Evolutionary conservation across 1,284 basidiomycete species (phyloP).

Genomic region (Afroboletus lepidellus): DNA sequence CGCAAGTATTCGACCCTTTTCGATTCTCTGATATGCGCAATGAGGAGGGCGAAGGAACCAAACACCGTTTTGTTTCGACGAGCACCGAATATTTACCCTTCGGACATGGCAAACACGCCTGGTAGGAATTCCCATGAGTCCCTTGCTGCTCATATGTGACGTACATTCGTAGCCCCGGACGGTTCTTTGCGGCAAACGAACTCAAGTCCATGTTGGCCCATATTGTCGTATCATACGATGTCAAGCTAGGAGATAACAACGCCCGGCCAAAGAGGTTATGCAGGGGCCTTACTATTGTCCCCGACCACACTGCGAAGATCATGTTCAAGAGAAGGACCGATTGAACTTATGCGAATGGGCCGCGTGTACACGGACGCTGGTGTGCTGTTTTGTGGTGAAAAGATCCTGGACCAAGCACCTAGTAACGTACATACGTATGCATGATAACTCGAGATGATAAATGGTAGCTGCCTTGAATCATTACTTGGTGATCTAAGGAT

Average conservation of each 20-base stretch:
- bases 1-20: constrained; percentile 34
- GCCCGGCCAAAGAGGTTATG: constrained; percentile 21
- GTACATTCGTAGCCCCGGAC: constrained; percentile 9
- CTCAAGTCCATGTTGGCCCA: constrained; percentile 34
- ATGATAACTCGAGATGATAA: too few species aligned
- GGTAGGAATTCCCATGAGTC: too few species aligned
- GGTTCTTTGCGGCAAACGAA: constrained; percentile 18
- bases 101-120: constrained; percentile 1
- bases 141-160: too few species aligned
- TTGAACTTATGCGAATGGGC: too few species aligned
- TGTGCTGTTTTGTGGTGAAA: too few species aligned
- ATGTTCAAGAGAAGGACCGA: constrained; percentile 16
- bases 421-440: too few species aligned
- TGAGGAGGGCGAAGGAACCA: constrained; percentile 9
- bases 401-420: too few species aligned
- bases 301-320: constrained; percentile 8
- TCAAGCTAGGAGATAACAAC: constrained; percentile 27
- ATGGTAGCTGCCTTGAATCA: too few species aligned
- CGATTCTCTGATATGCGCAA: constrained; percentile 29
- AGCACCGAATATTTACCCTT: constrained; percentile 9
- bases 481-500: too few species aligned
- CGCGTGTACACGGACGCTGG: too few species aligned
- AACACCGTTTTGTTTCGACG: constrained; percentile 20
- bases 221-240: constrained; percentile 30
- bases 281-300: not conserved